Conservation (phyloP, 2,329 filamentous ascomycete species). For the Calonectria leucothoes region DNA sequence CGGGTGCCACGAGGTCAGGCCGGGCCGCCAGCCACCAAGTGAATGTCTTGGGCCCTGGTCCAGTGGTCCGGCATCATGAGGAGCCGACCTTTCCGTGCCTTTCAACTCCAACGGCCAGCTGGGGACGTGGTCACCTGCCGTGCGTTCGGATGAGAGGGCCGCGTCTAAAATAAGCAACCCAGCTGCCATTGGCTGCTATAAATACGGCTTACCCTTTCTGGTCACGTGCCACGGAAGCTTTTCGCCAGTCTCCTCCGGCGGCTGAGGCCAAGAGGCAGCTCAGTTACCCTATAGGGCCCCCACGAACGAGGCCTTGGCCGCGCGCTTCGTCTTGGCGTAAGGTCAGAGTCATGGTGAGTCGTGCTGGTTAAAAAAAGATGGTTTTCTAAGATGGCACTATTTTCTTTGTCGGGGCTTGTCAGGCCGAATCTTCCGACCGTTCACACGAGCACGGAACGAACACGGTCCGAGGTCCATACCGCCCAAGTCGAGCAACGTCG, state of each 20-base stretch:
- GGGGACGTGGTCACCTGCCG: neutral
- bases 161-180: neutral
- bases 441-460: no score
- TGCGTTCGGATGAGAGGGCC: neutral
- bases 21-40: neutral
- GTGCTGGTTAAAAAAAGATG: neutral
- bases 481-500: no score
- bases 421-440: neutral
- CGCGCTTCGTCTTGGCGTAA: neutral
- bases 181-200: neutral
- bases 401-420: neutral
- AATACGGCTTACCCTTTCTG: neutral
- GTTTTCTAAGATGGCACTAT: neutral
- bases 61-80: neutral
- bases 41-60: neutral
- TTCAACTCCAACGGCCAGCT: neutral
- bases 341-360: neutral
- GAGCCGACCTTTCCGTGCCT: neutral
- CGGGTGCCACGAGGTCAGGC: neutral
- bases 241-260: neutral
- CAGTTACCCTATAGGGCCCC: neutral
- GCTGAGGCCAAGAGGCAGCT: neutral
- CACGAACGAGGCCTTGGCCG: neutral
- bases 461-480: no score
- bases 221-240: neutral